Percentiles rank a stretch among this genome's conserved stretches.
phyloP scores from a whole-genome alignment of 352 stramenopile genomes.

The Globisporangium paddicum region DNA sequence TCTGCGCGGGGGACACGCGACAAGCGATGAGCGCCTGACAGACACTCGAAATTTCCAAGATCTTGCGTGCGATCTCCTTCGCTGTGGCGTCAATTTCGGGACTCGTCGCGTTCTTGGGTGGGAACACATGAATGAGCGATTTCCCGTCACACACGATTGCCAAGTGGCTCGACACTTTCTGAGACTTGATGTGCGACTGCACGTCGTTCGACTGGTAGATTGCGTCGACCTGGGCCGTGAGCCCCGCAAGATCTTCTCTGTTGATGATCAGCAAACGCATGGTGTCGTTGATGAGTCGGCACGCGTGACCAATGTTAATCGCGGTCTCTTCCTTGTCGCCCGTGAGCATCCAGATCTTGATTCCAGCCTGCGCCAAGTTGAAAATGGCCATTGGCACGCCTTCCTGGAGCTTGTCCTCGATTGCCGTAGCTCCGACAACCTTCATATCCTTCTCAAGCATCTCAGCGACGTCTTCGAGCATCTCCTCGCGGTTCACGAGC shows the following conservation, averaged over 20 bases:
- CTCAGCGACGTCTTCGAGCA: conserved; percentile 52
- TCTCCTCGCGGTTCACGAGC: conserved; percentile 47
- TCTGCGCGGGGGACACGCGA: conserved; percentile 78
- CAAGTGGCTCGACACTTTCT: conserved; percentile 43
- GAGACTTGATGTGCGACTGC: conserved; percentile 33
- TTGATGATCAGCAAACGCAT: conserved; percentile 59
- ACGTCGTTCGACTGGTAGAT: conserved; percentile 42
- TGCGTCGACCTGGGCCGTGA: conserved; percentile 45
- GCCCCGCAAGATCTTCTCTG: conserved; percentile 33
- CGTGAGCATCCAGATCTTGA: conserved; percentile 95
- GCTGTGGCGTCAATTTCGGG: conserved; percentile 27
- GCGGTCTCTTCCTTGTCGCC: conserved; percentile 94
- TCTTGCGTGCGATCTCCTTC: conserved; percentile 44
- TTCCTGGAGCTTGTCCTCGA: conserved; percentile 92
- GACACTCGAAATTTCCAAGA: conserved; percentile 53
- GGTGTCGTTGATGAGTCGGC: conserved; percentile 59
- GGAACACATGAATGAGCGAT: conserved; percentile 68
- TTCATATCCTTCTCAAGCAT: conserved; percentile 69
- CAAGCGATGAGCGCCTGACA: conserved; percentile 76
- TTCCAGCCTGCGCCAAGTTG: conserved; percentile 83
- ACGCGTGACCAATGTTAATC: conserved; percentile 90
- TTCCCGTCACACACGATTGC: conserved; percentile 70
- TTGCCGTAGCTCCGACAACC: conserved; percentile 87
- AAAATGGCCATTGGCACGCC: conserved; percentile 87
- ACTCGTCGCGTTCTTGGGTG: conserved; percentile 33